Conservation (phyloP, 768 basidiomycete species). For the Boletus vinaceobasis region DNA sequence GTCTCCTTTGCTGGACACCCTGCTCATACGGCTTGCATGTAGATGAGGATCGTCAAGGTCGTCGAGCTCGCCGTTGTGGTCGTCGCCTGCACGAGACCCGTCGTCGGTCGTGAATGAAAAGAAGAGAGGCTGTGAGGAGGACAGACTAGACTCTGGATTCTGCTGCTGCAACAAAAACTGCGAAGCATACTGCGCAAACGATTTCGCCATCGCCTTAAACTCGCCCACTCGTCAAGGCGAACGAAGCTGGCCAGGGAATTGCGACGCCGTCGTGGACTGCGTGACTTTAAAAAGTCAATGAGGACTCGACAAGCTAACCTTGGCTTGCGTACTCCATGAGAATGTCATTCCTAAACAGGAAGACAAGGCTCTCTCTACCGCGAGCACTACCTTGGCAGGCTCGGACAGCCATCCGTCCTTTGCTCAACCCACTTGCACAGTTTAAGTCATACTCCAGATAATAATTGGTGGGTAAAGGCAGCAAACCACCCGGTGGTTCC, state of each 20-base stretch:
- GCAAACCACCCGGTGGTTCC: neutral
- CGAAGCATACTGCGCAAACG: constrained; percentile 80
- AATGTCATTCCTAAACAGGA: constrained; percentile 13
- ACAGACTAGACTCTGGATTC: constrained; percentile 48
- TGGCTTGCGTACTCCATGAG: constrained; percentile 26
- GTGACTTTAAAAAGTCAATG: constrained; percentile 12
- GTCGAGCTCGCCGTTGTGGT: constrained; percentile 53
- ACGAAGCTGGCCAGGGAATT: constrained; percentile 8
- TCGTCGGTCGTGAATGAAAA: constrained; percentile 84
- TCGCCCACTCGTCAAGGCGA: constrained; percentile 17
- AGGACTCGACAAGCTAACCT: constrained; percentile 14
- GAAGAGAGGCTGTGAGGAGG: constrained; percentile 76
- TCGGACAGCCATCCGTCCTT: neutral
- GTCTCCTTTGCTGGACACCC: constrained; percentile 29
- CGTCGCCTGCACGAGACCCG: constrained; percentile 49
- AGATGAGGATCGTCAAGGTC: constrained; percentile 80
- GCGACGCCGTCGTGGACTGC: constrained; percentile 10
- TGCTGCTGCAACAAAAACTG: constrained; percentile 70
- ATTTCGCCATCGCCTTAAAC: constrained; percentile 48
- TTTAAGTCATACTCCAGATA: neutral
- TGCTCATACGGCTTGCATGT: constrained; percentile 34
- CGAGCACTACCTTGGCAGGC: neutral
- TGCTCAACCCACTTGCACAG: neutral
- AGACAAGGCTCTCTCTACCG: neutral
- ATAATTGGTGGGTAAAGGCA: neutral